Evolutionary conservation across 306 rosid genomes (phyloP).

Genomic region (Dalbergia oliveri): DNA sequence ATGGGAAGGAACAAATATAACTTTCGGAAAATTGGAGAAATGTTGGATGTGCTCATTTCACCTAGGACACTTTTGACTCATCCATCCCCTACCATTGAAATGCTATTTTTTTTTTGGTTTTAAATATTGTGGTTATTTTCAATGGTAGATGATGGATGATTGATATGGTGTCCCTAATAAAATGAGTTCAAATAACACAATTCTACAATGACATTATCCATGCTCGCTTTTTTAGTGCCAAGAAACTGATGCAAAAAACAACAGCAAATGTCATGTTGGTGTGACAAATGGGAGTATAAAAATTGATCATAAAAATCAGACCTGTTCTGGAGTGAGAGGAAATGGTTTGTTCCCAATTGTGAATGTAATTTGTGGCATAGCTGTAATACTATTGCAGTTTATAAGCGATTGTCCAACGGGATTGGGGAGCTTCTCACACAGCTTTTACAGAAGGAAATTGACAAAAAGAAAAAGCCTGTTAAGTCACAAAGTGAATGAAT

Average conservation of each 20-base stretch:
- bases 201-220: not conserved
- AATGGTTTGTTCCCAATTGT: conserved; percentile 65
- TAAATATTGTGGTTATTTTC: too few species aligned
- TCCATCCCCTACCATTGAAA: too few species aligned
- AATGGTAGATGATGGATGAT: too few species aligned
- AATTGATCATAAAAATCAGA: conserved; percentile 25
- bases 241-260: conserved; percentile 43
- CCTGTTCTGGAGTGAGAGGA: conserved; percentile 77
- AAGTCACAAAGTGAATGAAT: conserved; percentile 3
- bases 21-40: not conserved
- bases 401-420: conserved; percentile 68
- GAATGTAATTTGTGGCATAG: conserved; percentile 66
- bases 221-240: conserved; percentile 59
- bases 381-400: conserved; percentile 57
- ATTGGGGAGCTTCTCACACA: conserved; percentile 80
- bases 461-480: conserved; percentile 1
- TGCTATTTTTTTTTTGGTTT: too few species aligned
- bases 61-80: too few species aligned
- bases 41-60: too few species aligned
- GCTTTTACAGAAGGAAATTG: conserved; percentile 43
- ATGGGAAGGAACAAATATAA: not conserved
- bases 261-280: conserved; percentile 2
- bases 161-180: too few species aligned
- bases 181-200: too few species aligned
- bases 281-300: not conserved